phyloP scores from a whole-genome alignment of 371 early-diverging fungal species.

The Zychaea mexicana region DNA sequence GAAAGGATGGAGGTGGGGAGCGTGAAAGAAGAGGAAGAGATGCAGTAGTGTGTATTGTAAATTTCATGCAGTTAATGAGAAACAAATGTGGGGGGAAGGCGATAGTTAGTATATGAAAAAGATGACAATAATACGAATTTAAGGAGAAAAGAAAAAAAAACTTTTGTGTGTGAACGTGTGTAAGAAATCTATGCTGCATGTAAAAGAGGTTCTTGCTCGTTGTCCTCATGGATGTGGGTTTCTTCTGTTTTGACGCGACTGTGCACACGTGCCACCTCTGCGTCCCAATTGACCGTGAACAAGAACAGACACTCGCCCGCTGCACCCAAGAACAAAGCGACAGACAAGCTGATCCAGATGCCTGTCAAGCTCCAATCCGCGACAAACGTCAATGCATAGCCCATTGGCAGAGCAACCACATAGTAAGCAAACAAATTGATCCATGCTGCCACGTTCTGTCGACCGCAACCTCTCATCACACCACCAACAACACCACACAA shows the following conservation, averaged over 20 bases:
- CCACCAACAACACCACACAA: constrained; percentile 71
- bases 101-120: no score
- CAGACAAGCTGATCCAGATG: constrained; percentile 67
- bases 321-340: constrained; percentile 57
- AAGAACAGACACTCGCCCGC: constrained; percentile 44
- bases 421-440: constrained; percentile 73
- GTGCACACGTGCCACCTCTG: constrained; percentile 46
- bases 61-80: no score
- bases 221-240: constrained; percentile 12
- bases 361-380: constrained; percentile 60
- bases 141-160: neutral
- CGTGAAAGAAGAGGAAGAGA: no score
- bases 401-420: constrained; percentile 71
- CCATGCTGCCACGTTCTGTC: constrained; percentile 71
- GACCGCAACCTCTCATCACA: constrained; percentile 72
- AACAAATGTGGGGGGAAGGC: no score
- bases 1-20: no score
- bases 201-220: neutral
- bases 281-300: constrained; percentile 46
- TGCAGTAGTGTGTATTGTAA: no score
- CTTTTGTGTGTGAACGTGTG: neutral
- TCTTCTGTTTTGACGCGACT: constrained; percentile 32
- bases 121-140: no score
- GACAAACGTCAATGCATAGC: constrained; percentile 62
- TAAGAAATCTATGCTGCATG: neutral